Percentiles rank a stretch among this genome's conserved stretches.
phyloP scores from a whole-genome alignment of 75 land plant species.

The Sequoiadendron giganteum region DNA sequence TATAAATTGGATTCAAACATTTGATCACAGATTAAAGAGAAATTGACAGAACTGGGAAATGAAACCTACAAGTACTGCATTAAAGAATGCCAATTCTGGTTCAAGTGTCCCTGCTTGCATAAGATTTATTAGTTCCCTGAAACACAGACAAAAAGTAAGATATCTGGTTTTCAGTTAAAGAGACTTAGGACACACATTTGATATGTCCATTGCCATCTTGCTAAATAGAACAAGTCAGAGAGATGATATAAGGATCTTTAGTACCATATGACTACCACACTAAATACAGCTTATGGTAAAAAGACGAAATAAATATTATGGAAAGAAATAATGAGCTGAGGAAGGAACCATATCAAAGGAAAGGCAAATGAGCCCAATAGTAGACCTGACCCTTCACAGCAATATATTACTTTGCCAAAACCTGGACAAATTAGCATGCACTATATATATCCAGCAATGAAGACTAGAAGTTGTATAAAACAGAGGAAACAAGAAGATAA shows the following conservation, averaged over 20 bases:
- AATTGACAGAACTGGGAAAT: neutral
- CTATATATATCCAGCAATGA: neutral
- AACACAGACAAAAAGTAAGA: slow-evolving; percentile 19
- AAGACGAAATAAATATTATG: neutral
- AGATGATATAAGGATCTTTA: neutral
- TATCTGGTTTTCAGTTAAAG: neutral
- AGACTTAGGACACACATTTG: neutral
- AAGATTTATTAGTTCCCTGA: slow-evolving; percentile 72
- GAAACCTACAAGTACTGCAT: slow-evolving; percentile 71
- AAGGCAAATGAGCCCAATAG: neutral
- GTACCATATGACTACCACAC: neutral
- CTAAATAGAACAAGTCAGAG: neutral
- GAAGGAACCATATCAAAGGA: neutral
- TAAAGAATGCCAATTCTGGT: slow-evolving; percentile 83
- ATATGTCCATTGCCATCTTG: neutral
- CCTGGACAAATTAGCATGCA: neutral
- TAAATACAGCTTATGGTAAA: neutral
- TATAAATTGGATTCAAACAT: neutral
- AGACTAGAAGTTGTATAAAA: neutral
- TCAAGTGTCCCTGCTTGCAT: slow-evolving; percentile 80
- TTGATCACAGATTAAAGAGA: neutral
- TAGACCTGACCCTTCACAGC: neutral
- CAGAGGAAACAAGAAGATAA: neutral
- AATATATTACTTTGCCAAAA: neutral
- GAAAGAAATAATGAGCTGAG: neutral